Evolutionary conservation across 768 basidiomycete species (phyloP), one percentile per base, ranked within the genome.

Genomic region (Boletus edulis): DNA sequence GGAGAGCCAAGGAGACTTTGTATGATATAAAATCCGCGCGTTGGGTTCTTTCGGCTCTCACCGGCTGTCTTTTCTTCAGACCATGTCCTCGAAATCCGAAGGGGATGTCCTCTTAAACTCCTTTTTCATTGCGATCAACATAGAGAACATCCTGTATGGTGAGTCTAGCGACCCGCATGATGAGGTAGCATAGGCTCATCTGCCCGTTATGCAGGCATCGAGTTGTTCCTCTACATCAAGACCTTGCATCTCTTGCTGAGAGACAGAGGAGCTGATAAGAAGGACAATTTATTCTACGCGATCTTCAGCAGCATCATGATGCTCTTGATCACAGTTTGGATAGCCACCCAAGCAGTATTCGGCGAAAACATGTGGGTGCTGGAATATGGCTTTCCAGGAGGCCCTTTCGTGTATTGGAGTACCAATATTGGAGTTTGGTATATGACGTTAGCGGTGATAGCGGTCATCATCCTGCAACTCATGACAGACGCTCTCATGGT

Each of bases 311-410:
- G 14, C 27, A 24, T 54, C 17, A 61, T 72, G 56, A 31, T 72
- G 8, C 44, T 70, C 27, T 62, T 62, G 17, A 57, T 67, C 64
- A 73, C 75, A 0, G 49, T 75, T n/a, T 72, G 67, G 54, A 47
- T 72, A 17, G 58, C 61, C 18, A 49, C 55, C 5, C 40, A 56
- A 12, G 49, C 52, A 3, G 15, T 67, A 3, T 67, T 71, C n/a
- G 67, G 67, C 7, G 58, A 71, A 56, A 49, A 67, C 20, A 69
- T 73, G 62, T 78, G 77, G 77, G 55, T 78, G 17, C 34, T 68
- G 1, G 52, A 75, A n/a, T 17, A 56, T 0, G 27, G 62, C 15
- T 73, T 66, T 48, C 74, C 74, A 17, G 75, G 75, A 0, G 75
- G 75, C 3, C 67, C 68, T 27, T 51, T 58, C 8, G 67, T 57